These are phyloP conservation scores for Russula lepida DNA, from an alignment of 768 basidiomycete genomes.

Conservation along the genomic window DNA sequence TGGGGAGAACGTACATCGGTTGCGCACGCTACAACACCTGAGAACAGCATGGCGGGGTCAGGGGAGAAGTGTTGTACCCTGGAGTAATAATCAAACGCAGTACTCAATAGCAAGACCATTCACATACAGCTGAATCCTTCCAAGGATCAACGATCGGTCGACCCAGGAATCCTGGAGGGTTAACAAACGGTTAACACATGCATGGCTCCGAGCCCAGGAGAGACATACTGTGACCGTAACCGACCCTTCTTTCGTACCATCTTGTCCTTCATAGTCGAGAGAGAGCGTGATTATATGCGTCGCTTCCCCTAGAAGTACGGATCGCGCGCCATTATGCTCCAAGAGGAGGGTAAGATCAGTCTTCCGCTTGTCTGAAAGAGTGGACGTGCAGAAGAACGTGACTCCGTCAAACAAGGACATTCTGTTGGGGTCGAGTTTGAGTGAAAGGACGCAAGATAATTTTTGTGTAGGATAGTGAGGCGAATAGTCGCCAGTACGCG, in stretches of 20 bases:
- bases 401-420: slow-evolving; percentile 20
- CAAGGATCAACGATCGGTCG: slow-evolving; percentile 17
- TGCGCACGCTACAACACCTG: slow-evolving; percentile 68
- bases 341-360: slow-evolving; percentile 5
- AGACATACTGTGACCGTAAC: slow-evolving; percentile 13
- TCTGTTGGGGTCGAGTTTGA: background rate
- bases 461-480: background rate
- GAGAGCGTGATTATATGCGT: slow-evolving; percentile 18
- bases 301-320: slow-evolving; percentile 6
- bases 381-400: slow-evolving; percentile 13
- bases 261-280: slow-evolving; percentile 16
- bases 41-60: slow-evolving; percentile 73
- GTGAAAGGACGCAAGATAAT: background rate
- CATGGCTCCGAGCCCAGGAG: background rate
- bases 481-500: background rate
- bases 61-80: slow-evolving; percentile 53
- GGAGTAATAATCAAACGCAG: background rate
- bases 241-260: slow-evolving; percentile 6
- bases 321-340: slow-evolving; percentile 11
- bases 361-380: slow-evolving; percentile 11
- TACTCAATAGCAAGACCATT: background rate
- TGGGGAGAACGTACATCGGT: slow-evolving; percentile 43
- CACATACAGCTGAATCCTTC: slow-evolving; percentile 17
- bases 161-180: slow-evolving; percentile 16
- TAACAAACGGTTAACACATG: background rate